Conservation (phyloP, 148 eudicot species). For the Cornus suecica region DNA sequence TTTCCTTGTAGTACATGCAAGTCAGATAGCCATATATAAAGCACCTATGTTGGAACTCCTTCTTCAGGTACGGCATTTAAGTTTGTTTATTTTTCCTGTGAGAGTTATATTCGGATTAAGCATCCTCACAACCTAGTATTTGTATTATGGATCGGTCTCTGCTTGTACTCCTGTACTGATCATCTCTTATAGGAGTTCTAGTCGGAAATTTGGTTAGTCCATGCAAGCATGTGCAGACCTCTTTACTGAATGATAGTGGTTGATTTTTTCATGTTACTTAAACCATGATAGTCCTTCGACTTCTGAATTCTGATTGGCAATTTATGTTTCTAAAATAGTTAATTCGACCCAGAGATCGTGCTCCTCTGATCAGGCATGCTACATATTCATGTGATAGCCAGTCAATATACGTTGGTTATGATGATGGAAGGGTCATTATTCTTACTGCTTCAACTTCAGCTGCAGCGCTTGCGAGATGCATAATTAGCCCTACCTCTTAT, state of each 20-base stretch:
- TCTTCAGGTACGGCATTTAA: conserved; percentile 26
- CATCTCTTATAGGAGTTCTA: not conserved
- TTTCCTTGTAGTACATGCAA: conserved; percentile 27
- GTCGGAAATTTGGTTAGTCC: not conserved
- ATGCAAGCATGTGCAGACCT: not conserved
- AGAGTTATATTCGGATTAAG: not conserved
- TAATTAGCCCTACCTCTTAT: conserved; percentile 70
- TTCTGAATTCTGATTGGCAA: not conserved
- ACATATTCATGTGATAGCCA: conserved; percentile 49
- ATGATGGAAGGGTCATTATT: conserved; percentile 80
- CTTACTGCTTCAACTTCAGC: conserved; percentile 49
- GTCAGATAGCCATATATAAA: conserved; percentile 39
- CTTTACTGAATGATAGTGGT: too few species aligned
- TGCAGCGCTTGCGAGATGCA: conserved; percentile 71
- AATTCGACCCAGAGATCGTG: conserved; percentile 21
- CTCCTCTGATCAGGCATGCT: conserved; percentile 30
- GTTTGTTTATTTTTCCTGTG: not conserved
- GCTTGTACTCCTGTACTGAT: not conserved
- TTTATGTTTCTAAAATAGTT: conserved; percentile 18
- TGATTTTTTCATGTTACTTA: too few species aligned
- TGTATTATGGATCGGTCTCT: not conserved
- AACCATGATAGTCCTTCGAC: not conserved
- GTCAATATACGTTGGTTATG: conserved; percentile 68
- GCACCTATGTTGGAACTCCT: conserved; percentile 31
- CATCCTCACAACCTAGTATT: not conserved